Base-by-base conservation (phyloP, 1,284 basidiomycete species). In the Austroboletus niveus region DNA sequence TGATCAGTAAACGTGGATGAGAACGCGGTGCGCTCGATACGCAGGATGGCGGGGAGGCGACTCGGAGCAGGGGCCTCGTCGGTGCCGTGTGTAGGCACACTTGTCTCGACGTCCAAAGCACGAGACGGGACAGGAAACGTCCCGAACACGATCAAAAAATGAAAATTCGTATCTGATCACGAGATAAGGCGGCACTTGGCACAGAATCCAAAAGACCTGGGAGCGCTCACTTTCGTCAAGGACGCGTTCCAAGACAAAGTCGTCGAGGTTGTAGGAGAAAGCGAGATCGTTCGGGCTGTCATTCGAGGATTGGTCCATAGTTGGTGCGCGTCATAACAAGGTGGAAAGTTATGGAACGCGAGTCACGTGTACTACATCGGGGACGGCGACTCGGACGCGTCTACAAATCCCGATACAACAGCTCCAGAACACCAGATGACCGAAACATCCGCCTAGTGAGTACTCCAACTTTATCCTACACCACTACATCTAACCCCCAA, bases 21-120 rank as follows among this genome's bases (percentile, higher is more conserved):
- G 34, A 88, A 71, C 0, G 78, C 71, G 0, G 79, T 80, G 59
- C 81, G 80, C 59, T 85, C 81, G 32, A 87, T 64, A 35, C 82
- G 80, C 14, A 89, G 58, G 48, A 89, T 84, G 0, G 83, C 78
- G 2, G 71, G 71, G 5, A 62, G 56, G 24, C 56, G 59, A 8
- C 2, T 3, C 7, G 7, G 29, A 14, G 20, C 22, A 6, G 9
- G 7, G 34, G 44, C 34, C 9, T 36, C 15, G 36, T 7, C 17
- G 17, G 15, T 8, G n/a, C 7, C 2, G 24, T 36, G 30, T 1
- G 34, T 29, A 3, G 27, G 53, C 12, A 11, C 10, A 1, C 17
- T 24, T 24, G 22, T 24, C 22, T 24, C 22, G 22, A 24, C 22
- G 5, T 24, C 22, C 22, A 24, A 24, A 24, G 4, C 8, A 17